A percentile compares a stretch with the other conserved stretches of the same genome.
phyloP scores from a whole-genome alignment of 2,329 filamentous ascomycete genomes.

The Rutstroemia sydowiana region DNA sequence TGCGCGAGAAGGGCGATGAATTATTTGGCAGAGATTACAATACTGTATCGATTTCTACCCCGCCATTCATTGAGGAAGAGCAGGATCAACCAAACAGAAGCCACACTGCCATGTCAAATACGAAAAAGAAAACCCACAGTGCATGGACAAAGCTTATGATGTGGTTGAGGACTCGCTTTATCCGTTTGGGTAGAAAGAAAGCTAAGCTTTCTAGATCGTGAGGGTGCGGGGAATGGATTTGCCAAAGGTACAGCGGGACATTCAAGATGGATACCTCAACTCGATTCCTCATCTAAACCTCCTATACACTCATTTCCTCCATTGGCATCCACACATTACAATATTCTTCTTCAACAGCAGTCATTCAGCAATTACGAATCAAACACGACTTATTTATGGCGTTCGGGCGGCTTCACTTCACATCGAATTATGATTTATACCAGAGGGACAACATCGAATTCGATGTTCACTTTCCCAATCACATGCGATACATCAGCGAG shows the following conservation, averaged over 20 bases:
- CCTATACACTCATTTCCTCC: no score
- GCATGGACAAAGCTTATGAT: slow-evolving; percentile 58
- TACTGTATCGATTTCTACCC: slow-evolving; percentile 4
- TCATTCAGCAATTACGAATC: neutral
- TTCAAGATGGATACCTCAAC: neutral
- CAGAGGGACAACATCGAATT: slow-evolving; percentile 8
- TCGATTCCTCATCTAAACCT: no score
- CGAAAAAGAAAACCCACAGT: slow-evolving; percentile 52
- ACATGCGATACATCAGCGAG: slow-evolving; percentile 11
- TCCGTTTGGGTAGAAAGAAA: slow-evolving; percentile 32
- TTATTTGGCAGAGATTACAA: slow-evolving; percentile 20
- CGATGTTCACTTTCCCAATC: slow-evolving; percentile 6
- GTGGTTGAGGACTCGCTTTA: slow-evolving; percentile 53
- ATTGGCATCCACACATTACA: no score
- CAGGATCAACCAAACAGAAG: neutral
- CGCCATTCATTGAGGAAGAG: slow-evolving; percentile 6
- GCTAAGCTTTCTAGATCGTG: neutral
- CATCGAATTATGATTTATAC: slow-evolving; percentile 6
- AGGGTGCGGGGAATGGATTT: neutral
- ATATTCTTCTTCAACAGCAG: no score
- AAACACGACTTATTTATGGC: neutral
- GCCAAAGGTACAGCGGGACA: neutral
- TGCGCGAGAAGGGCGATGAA: slow-evolving; percentile 13
- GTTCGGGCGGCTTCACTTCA: neutral
- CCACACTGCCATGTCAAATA: slow-evolving; percentile 8